Conservation (phyloP, 805 yeast species). For the Vanderwaltozyma tropicalis region DNA sequence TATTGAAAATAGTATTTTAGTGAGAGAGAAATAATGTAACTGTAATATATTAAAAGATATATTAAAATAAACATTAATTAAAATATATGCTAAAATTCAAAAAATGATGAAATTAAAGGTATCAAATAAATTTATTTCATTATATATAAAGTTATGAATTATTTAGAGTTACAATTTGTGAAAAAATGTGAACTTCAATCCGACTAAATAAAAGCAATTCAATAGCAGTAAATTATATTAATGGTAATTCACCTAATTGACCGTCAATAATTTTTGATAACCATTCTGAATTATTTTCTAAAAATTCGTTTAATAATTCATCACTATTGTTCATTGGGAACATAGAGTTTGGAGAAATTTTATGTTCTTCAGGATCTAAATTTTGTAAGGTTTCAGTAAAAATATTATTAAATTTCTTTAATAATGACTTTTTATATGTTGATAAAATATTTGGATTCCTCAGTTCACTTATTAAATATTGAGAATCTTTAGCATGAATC, state of each 20-base stretch:
- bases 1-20: too few species aligned
- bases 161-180: too few species aligned
- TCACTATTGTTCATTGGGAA: conserved; percentile 1
- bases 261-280: conserved; percentile 10
- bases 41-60: too few species aligned
- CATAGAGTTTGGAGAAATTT: background rate
- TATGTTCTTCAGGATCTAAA: background rate
- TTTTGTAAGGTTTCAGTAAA: conserved; percentile 2
- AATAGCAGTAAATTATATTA: background rate
- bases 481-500: conserved; percentile 6
- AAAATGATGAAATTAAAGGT: too few species aligned
- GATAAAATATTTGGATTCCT: conserved; percentile 6
- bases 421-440: conserved; percentile 2
- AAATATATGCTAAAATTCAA: too few species aligned
- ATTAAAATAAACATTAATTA: too few species aligned
- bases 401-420: conserved; percentile 3
- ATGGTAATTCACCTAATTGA: conserved; percentile 11
- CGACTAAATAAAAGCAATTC: background rate
- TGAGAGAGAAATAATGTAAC: too few species aligned
- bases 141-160: too few species aligned
- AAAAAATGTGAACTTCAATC: background rate
- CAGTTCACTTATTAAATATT: conserved; percentile 6
- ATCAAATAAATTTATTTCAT: too few species aligned
- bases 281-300: conserved; percentile 10
- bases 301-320: conserved; percentile 8